Percentiles rank a stretch among this genome's conserved stretches.
Conservation (phyloP, 108 stramenopile species). For the Cylindrotheca closterium region DNA sequence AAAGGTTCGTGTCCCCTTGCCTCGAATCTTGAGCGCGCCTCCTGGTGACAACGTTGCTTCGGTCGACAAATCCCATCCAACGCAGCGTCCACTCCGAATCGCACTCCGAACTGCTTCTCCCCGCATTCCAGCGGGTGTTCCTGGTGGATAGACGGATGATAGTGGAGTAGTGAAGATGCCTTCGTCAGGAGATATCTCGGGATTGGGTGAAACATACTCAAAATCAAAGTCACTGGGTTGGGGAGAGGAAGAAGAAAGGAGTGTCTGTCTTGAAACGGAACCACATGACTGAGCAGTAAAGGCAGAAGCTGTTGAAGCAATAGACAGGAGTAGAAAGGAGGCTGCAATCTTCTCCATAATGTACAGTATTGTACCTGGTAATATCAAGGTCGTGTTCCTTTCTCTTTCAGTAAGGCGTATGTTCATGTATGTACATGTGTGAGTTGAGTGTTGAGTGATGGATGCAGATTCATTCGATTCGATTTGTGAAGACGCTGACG, state of each 20-base stretch:
- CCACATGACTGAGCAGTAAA: too few relatives aligned
- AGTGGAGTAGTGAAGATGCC: constrained; percentile 4
- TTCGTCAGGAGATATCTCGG: constrained; percentile 10
- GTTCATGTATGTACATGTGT: too few relatives aligned
- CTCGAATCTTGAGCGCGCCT: constrained; percentile 54
- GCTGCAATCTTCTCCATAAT: too few relatives aligned
- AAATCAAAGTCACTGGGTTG: constrained; percentile 11
- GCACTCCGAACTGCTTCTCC: constrained; percentile 86
- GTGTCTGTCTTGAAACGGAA: background rate
- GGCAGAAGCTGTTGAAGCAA: too few relatives aligned
- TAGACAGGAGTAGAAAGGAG: too few relatives aligned
- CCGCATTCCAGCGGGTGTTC: constrained; percentile 71
- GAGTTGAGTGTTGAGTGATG: too few relatives aligned
- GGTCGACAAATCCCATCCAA: constrained; percentile 33
- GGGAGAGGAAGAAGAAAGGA: background rate
- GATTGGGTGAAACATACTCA: constrained; percentile 40
- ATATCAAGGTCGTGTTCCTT: too few relatives aligned
- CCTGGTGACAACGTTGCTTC: constrained; percentile 23
- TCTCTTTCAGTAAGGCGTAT: too few relatives aligned
- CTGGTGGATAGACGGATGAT: constrained; percentile 55
- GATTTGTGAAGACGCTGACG: too few relatives aligned
- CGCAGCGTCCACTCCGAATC: constrained; percentile 55
- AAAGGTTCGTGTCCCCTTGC: constrained; percentile 60
- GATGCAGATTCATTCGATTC: too few relatives aligned
- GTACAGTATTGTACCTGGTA: too few relatives aligned